These are phyloP conservation scores for Nitzschia palea DNA, from an alignment of 108 stramenopile species.

Conservation along the genomic window DNA sequence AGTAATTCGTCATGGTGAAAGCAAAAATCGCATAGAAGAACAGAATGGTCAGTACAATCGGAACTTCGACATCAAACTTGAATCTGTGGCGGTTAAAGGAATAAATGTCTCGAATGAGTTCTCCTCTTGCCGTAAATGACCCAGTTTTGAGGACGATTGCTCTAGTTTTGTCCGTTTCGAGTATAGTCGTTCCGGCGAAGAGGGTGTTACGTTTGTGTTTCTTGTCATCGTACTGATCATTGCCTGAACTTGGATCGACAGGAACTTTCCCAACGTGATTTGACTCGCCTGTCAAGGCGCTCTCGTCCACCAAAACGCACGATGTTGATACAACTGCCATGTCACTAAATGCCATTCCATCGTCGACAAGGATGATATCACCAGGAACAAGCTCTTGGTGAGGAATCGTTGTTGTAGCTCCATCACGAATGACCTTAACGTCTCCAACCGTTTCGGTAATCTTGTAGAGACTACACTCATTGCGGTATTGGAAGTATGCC, in stretches of 20 bases:
- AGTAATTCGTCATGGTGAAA: constrained; percentile 36
- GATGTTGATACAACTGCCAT: constrained; percentile 47
- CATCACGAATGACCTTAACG: constrained; percentile 53
- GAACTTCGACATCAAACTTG: constrained; percentile 68
- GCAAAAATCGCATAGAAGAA: constrained; percentile 43
- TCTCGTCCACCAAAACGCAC: constrained; percentile 53
- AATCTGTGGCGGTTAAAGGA: constrained; percentile 65
- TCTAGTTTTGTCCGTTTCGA: constrained; percentile 42
- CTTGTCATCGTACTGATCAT: constrained; percentile 25
- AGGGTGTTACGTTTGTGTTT: constrained; percentile 53
- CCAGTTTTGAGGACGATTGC: constrained; percentile 59
- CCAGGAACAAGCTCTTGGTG: constrained; percentile 63
- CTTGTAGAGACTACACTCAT: constrained; percentile 42
- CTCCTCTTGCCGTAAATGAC: constrained; percentile 64
- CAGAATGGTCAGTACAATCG: constrained; percentile 52
- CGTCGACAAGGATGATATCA: constrained; percentile 40
- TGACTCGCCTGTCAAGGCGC: constrained; percentile 65
- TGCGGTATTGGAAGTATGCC: constrained; percentile 44
- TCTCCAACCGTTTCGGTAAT: constrained; percentile 47
- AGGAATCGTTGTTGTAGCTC: constrained; percentile 22
- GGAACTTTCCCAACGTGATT: constrained; percentile 54
- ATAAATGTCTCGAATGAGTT: constrained; percentile 57
- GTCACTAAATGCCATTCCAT: constrained; percentile 58
- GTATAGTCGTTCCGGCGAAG: constrained; percentile 60
- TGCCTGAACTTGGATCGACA: constrained; percentile 36